Conservation (phyloP, 148 eudicot species). For the Cornus florida region DNA sequence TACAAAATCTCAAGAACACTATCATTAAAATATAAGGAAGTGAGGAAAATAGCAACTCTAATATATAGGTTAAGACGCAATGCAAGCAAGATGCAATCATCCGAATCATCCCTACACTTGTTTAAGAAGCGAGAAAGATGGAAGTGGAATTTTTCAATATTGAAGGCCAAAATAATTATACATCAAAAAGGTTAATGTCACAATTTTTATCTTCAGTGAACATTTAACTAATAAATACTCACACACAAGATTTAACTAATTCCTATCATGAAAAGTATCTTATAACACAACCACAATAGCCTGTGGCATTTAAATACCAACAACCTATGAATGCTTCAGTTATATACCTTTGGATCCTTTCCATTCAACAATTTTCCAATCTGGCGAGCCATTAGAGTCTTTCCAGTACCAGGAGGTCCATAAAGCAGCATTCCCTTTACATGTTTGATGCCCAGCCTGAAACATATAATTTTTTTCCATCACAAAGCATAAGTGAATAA, state of each 20-base stretch:
- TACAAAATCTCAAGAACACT: background rate
- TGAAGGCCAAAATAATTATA: too few species aligned
- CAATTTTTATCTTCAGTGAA: background rate
- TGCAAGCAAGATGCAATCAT: background rate
- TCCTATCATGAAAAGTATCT: background rate
- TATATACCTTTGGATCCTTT: constrained; percentile 86
- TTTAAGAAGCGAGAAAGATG: background rate
- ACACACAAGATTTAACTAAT: background rate
- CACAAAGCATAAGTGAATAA: background rate
- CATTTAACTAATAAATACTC: background rate
- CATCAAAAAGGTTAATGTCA: background rate
- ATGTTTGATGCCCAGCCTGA: constrained; percentile 91
- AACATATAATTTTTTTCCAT: constrained; percentile 11
- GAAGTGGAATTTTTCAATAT: too few species aligned
- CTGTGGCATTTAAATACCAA: background rate
- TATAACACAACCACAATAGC: background rate
- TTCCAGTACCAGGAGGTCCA: constrained; percentile 99
- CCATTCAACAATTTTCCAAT: constrained; percentile 96
- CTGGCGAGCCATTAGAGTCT: constrained; percentile 98
- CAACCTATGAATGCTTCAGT: background rate
- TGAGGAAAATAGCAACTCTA: background rate
- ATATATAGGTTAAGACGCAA: background rate
- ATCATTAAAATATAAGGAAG: background rate
- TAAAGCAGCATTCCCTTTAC: constrained; percentile 98
- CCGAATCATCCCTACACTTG: background rate